Percentiles rank a stretch among this genome's conserved stretches.
Evolutionary conservation across 2,329 filamentous ascomycete species (phyloP).

Genomic region (Alternaria conjuncta): DNA sequence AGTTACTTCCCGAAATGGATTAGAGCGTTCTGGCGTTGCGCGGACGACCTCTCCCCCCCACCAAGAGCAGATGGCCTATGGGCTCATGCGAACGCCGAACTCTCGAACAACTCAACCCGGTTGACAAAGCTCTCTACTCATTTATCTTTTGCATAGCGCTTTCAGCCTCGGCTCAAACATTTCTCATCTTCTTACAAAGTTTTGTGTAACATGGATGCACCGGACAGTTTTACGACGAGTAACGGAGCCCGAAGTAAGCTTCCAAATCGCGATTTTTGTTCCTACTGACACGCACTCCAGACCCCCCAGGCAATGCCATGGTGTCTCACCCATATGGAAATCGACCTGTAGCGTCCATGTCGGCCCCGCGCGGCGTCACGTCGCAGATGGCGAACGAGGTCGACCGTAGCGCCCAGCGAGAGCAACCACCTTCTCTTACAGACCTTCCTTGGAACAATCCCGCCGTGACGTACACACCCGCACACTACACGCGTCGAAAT

Average conservation of each 20-base stretch:
- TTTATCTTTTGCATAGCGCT: not conserved
- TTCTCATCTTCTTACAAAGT: not conserved
- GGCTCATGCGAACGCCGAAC: not conserved
- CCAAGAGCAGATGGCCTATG: not conserved
- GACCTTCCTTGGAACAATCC: not conserved
- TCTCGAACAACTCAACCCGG: not conserved
- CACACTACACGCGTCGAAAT: not conserved
- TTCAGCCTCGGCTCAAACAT: no score
- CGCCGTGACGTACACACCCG: not conserved
- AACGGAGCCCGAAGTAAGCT: not conserved
- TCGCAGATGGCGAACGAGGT: not conserved
- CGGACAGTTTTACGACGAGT: not conserved
- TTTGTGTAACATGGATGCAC: not conserved
- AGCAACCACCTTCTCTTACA: not conserved
- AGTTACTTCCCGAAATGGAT: not conserved
- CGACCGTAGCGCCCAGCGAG: no score
- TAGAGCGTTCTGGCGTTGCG: not conserved
- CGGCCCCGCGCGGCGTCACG: not conserved
- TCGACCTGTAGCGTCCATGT: not conserved
- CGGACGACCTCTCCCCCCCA: not conserved
- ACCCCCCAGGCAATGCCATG: no score
- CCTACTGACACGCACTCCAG: not conserved
- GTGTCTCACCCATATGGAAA: not conserved
- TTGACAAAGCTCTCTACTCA: not conserved
- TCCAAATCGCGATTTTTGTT: not conserved